Evolutionary conservation across 2,329 filamentous ascomycete genomes (phyloP).

Genomic region (Orbilia quercus): DNA sequence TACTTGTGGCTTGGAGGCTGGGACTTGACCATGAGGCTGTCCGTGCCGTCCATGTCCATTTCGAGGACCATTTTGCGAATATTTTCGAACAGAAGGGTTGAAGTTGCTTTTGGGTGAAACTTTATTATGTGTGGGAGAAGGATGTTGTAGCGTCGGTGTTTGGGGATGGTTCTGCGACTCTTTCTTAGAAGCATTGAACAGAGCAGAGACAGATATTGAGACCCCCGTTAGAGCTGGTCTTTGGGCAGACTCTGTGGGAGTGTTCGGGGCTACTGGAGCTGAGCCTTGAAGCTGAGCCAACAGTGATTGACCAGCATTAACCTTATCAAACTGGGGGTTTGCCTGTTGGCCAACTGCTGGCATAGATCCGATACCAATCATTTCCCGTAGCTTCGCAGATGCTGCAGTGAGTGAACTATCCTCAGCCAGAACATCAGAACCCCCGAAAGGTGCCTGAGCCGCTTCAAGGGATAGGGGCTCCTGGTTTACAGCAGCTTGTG

Average conservation of each 20-base stretch:
- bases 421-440: constrained; percentile 4
- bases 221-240: constrained; percentile 18
- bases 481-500: not conserved
- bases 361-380: constrained; percentile 43
- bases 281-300: constrained; percentile 51
- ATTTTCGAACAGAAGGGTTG: constrained; percentile 43
- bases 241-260: constrained; percentile 27
- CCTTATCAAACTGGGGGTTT: constrained; percentile 44
- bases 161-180: constrained; percentile 28
- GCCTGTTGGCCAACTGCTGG: constrained; percentile 9
- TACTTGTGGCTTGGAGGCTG: constrained; percentile 32
- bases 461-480: not conserved
- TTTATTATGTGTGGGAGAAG: constrained; percentile 4
- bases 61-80: constrained; percentile 22
- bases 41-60: constrained; percentile 31
- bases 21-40: constrained; percentile 24
- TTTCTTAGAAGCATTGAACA: constrained; percentile 47
- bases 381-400: constrained; percentile 45
- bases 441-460: no score
- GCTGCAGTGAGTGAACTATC: constrained; percentile 35
- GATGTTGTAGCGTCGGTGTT: constrained; percentile 29
- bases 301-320: constrained; percentile 43
- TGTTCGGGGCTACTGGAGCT: constrained; percentile 6
- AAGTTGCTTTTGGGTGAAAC: constrained; percentile 50
- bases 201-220: constrained; percentile 38